Percentiles rank a stretch among this genome's conserved stretches.
phyloP scores from a whole-genome alignment of 2,329 filamentous ascomycete genomes.

The Microsporum ferrugineum region DNA sequence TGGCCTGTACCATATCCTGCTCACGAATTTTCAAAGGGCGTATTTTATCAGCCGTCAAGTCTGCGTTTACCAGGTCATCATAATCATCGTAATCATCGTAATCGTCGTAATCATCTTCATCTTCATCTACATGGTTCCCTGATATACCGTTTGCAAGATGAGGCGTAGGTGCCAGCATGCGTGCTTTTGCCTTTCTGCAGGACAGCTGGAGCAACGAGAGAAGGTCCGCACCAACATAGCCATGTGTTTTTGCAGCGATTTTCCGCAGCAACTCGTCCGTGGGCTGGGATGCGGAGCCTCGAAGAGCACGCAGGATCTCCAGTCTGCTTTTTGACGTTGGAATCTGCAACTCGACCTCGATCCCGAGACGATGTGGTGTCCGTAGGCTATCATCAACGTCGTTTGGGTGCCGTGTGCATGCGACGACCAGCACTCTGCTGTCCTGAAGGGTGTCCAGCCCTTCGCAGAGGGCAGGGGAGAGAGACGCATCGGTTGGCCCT shows the following conservation, averaged over 20 bases:
- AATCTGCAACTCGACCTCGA: slow-evolving; percentile 62
- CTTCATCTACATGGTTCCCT: background rate
- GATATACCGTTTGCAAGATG: slow-evolving; percentile 7
- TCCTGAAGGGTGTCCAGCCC: slow-evolving; percentile 30
- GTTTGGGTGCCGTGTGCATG: slow-evolving; percentile 59
- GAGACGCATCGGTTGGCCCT: slow-evolving; percentile 22
- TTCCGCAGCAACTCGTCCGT: slow-evolving; percentile 45
- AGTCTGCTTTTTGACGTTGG: slow-evolving; percentile 60
- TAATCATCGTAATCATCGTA: background rate
- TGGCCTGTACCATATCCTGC: slow-evolving; percentile 39
- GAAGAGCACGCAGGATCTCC: slow-evolving; percentile 58
- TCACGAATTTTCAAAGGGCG: slow-evolving; percentile 24
- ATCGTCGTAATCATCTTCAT: background rate
- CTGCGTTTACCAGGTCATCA: background rate
- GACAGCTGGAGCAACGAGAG: slow-evolving; percentile 51
- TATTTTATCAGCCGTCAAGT: background rate
- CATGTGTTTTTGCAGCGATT: slow-evolving; percentile 68
- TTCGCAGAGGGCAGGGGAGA: slow-evolving; percentile 32
- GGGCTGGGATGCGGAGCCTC: slow-evolving; percentile 37
- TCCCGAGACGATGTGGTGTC: slow-evolving; percentile 51
- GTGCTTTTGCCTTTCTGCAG: slow-evolving; percentile 30
- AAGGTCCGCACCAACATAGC: slow-evolving; percentile 72
- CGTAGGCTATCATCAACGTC: slow-evolving; percentile 61
- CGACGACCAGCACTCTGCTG: slow-evolving; percentile 58
- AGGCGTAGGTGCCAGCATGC: slow-evolving; percentile 11